A percentile compares a stretch with the other conserved stretches of the same genome.
Conservation (phyloP, 2,329 filamentous ascomycete genomes). For the Didymella segeticola region DNA sequence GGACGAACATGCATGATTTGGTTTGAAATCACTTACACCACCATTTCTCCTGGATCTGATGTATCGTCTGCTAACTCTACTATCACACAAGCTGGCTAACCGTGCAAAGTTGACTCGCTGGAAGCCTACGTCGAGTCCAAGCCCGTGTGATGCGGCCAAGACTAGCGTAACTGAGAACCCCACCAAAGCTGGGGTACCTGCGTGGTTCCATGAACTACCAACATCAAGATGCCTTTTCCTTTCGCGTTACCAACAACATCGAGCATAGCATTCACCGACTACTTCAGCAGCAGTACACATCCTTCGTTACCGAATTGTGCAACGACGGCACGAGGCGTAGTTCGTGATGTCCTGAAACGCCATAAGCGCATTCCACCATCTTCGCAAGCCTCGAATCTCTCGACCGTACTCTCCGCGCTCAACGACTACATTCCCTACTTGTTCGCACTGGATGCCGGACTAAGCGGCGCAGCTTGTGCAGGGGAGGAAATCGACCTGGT, state of each 20-base stretch:
- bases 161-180: slow-evolving; percentile 23
- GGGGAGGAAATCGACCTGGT: slow-evolving; percentile 72
- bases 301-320: slow-evolving; percentile 85
- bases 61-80: neutral
- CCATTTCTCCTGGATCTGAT: neutral
- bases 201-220: slow-evolving; percentile 24
- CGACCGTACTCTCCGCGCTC: slow-evolving; percentile 71
- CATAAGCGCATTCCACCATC: slow-evolving; percentile 83
- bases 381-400: slow-evolving; percentile 74
- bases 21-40: slow-evolving; percentile 10
- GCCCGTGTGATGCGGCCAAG: slow-evolving; percentile 16
- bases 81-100: neutral
- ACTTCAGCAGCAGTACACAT: slow-evolving; percentile 80
- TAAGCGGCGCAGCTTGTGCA: slow-evolving; percentile 62
- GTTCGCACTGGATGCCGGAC: slow-evolving; percentile 74
- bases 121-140: neutral
- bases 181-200: slow-evolving; percentile 36
- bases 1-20: slow-evolving; percentile 18
- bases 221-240: slow-evolving; percentile 78
- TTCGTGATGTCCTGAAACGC: slow-evolving; percentile 83
- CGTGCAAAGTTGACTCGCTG: neutral
- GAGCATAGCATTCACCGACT: slow-evolving; percentile 79
- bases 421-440: slow-evolving; percentile 85
- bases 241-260: slow-evolving; percentile 91
- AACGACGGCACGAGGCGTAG: slow-evolving; percentile 81